phyloP scores from a whole-genome alignment of 371 early-diverging fungal species.

The Mortierella sp. region DNA sequence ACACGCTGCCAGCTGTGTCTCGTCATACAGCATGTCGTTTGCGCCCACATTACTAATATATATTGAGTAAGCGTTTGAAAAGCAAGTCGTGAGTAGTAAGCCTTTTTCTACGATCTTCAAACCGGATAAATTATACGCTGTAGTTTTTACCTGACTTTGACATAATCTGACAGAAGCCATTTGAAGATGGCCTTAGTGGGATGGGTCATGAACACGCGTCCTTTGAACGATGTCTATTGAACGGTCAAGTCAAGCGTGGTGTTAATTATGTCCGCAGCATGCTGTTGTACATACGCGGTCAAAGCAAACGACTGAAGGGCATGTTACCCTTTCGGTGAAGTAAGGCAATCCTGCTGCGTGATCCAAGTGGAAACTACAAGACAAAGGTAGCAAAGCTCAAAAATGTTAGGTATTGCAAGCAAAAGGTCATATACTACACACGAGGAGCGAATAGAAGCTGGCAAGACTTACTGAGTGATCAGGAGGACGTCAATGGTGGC shows the following conservation, averaged over 20 bases:
- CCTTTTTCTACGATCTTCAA: neutral
- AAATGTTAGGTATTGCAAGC: neutral
- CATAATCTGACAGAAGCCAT: conserved; percentile 98
- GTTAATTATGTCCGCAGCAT: neutral
- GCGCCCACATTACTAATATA: conserved; percentile 78
- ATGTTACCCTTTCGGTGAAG: conserved; percentile 93
- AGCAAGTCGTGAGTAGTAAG: neutral
- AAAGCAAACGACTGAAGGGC: neutral
- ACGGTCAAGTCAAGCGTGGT: conserved; percentile 17
- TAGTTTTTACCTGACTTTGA: conserved; percentile 84
- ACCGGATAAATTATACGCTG: neutral
- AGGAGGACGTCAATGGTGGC: conserved; percentile 94
- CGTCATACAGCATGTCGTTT: conserved; percentile 96
- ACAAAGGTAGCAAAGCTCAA: conserved; percentile 23
- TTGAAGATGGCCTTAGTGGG: conserved; percentile 99
- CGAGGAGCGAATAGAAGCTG: neutral
- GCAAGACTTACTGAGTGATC: conserved; percentile 89
- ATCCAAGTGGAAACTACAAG: conserved; percentile 97
- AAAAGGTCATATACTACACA: too few relatives aligned
- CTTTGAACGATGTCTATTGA: conserved; percentile 94
- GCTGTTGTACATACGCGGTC: neutral
- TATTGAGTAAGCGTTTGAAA: neutral
- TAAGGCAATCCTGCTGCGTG: conserved; percentile 99
- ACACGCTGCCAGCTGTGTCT: conserved; percentile 92
- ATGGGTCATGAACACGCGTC: conserved; percentile 99